These are phyloP conservation scores for Blastomyces silverae DNA, from an alignment of 2,329 filamentous ascomycete genomes.

Conservation along the genomic window DNA sequence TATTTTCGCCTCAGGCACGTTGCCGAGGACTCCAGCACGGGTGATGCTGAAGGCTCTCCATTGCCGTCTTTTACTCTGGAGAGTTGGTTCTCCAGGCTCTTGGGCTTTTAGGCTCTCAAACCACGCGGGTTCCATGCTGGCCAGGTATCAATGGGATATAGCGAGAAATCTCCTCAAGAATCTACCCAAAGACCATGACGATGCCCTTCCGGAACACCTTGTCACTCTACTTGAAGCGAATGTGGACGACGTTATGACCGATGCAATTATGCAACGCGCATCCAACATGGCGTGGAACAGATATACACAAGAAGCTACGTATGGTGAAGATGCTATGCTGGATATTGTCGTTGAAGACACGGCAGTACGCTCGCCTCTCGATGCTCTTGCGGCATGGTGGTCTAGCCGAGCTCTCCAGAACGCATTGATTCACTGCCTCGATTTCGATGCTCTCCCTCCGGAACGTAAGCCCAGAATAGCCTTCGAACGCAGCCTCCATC, in stretches of 20 bases:
- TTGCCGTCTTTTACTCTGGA: conserved; percentile 82
- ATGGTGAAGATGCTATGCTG: conserved; percentile 62
- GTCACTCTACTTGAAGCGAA: conserved; percentile 68
- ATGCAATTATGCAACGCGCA: conserved; percentile 71
- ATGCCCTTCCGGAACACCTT: conserved; percentile 69
- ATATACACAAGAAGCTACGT: conserved; percentile 61
- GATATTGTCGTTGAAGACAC: conserved; percentile 78
- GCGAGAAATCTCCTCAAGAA: conserved; percentile 56
- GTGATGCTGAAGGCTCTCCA: conserved; percentile 91
- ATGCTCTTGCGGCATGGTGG: conserved; percentile 87
- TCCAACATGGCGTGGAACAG: conserved; percentile 87
- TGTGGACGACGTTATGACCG: conserved; percentile 72
- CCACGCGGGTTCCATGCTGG: conserved; percentile 63
- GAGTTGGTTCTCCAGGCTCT: conserved; percentile 59
- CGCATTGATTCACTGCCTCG: conserved; percentile 59
- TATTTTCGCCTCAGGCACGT: conserved; percentile 76
- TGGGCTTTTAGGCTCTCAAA: conserved; percentile 60
- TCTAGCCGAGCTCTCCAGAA: conserved; percentile 67
- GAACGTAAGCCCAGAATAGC: conserved; percentile 33
- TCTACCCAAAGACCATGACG: conserved; percentile 50
- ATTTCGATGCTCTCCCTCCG: conserved; percentile 41
- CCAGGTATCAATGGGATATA: conserved; percentile 71
- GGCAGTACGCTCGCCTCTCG: conserved; percentile 76
- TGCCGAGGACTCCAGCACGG: conserved; percentile 72
- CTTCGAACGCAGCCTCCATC: conserved; percentile 52